phyloP scores from a whole-genome alignment of 176 grass and related monocot species.

The Rhynchospora pubera region DNA sequence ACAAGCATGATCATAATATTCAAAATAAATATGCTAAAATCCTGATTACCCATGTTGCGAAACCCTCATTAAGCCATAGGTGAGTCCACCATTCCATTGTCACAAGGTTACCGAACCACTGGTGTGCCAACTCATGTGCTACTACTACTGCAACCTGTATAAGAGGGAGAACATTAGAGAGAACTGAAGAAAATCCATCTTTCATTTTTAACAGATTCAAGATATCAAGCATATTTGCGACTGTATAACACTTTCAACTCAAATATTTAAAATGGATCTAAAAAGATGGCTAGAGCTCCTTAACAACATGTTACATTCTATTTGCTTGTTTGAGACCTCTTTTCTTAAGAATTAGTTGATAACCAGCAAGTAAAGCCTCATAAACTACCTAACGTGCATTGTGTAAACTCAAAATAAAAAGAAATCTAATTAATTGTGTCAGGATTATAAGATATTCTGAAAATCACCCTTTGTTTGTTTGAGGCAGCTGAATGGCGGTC shows the following conservation, averaged over 20 bases:
- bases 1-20: not conserved
- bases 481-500: slow-evolving; percentile 70
- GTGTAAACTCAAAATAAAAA: not conserved
- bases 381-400: not conserved
- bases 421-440: not conserved
- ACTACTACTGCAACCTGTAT: slow-evolving; percentile 81
- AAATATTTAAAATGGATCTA: not conserved
- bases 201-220: not conserved
- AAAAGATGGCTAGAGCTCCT: not conserved
- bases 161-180: slow-evolving; percentile 2
- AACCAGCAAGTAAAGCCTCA: not conserved
- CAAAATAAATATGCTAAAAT: not conserved
- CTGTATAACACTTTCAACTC: not conserved
- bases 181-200: not conserved
- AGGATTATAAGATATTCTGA: not conserved
- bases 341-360: not conserved
- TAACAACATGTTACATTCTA: not conserved
- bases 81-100: slow-evolving; percentile 99
- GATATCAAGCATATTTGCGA: not conserved
- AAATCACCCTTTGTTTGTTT: slow-evolving; percentile 73
- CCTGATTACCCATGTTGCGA: slow-evolving; percentile 85
- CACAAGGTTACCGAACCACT: slow-evolving; percentile 98
- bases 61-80: slow-evolving; percentile 95
- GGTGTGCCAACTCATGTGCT: slow-evolving; percentile 94
- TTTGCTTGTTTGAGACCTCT: not conserved